Evolutionary conservation across 106 monocot genomes (phyloP).

Genomic region (Gastrodia elata): DNA sequence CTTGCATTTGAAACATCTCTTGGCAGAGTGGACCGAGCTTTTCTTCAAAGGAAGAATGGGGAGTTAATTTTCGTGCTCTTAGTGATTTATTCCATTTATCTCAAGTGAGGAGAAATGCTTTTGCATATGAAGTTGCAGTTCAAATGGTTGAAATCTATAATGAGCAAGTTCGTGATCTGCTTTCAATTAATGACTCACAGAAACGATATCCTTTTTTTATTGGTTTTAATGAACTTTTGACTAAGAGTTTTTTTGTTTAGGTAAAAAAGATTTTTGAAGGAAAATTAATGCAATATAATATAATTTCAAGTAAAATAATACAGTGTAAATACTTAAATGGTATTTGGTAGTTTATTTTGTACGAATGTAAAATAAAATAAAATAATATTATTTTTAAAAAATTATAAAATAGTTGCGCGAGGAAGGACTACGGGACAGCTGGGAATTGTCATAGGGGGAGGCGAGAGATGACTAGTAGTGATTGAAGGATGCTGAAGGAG

Average conservation of each 20-base stretch:
- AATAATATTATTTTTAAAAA: too few species aligned
- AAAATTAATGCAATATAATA: too few species aligned
- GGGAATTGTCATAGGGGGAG: too few species aligned
- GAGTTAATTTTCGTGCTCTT: slow-evolving; percentile 92
- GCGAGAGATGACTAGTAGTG: too few species aligned
- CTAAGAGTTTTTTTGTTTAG: neutral
- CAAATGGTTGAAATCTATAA: slow-evolving; percentile 99
- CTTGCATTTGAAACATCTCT: slow-evolving; percentile 5
- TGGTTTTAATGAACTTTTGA: neutral
- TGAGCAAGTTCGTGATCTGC: slow-evolving; percentile 99
- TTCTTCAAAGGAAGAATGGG: slow-evolving; percentile 74
- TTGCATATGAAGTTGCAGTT: slow-evolving; percentile 76
- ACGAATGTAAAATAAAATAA: too few species aligned
- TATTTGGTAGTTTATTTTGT: too few species aligned
- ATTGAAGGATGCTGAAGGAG: too few species aligned
- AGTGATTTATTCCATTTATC: slow-evolving; percentile 83
- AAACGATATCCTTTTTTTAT: slow-evolving; percentile 81
- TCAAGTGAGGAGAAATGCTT: slow-evolving; percentile 45
- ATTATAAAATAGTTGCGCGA: too few species aligned
- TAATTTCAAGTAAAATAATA: too few species aligned
- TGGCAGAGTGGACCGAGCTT: slow-evolving; percentile 71
- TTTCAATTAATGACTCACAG: slow-evolving; percentile 47
- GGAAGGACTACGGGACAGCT: too few species aligned
- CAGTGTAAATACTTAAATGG: too few species aligned
- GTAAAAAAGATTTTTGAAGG: too few species aligned